phyloP scores from a whole-genome alignment of 2,329 filamentous ascomycete species.

The Neofusicoccum kwambonambiense region DNA sequence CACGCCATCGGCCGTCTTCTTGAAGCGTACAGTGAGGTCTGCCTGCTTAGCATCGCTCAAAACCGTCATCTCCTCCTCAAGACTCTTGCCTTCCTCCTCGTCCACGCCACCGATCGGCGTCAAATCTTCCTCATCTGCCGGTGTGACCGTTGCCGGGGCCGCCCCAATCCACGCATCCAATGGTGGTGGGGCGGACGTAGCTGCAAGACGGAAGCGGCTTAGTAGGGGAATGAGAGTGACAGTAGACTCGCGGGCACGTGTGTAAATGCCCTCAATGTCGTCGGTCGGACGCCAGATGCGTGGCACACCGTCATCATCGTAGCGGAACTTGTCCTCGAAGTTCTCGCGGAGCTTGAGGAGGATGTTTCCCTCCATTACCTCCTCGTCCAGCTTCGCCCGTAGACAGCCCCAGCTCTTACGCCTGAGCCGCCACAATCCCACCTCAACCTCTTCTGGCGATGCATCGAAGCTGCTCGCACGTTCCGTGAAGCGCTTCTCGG shows the following conservation, averaged over 20 bases:
- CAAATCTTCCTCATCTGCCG: slow-evolving; percentile 87
- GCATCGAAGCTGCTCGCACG: slow-evolving; percentile 93
- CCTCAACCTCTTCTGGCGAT: slow-evolving; percentile 82
- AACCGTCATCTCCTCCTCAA: slow-evolving; percentile 97
- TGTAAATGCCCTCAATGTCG: slow-evolving; percentile 96
- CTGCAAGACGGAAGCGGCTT: slow-evolving; percentile 74
- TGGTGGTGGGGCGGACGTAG: slow-evolving; percentile 75
- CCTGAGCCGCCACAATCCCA: slow-evolving; percentile 87
- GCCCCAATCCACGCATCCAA: slow-evolving; percentile 79
- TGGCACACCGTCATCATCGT: slow-evolving; percentile 91
- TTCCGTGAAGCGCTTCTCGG: slow-evolving; percentile 80
- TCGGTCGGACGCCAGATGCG: slow-evolving; percentile 95
- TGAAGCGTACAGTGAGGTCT: slow-evolving; percentile 91
- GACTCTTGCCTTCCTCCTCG: slow-evolving; percentile 87
- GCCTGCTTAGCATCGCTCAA: slow-evolving; percentile 85
- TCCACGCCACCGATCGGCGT: slow-evolving; percentile 89
- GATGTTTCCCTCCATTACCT: slow-evolving; percentile 97
- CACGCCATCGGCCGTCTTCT: slow-evolving; percentile 96
- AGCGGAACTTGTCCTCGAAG: slow-evolving; percentile 99
- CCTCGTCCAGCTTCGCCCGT: slow-evolving; percentile 87
- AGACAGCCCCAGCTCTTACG: slow-evolving; percentile 94
- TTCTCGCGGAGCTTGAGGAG: slow-evolving; percentile 94
- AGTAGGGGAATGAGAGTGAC: slow-evolving; percentile 87
- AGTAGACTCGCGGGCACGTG: slow-evolving; percentile 86
- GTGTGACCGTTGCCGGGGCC: slow-evolving; percentile 70